Percentiles rank a stretch among this genome's conserved stretches.
Conservation (phyloP, 2,329 filamentous ascomycete species). For the Didymella arachidicola region DNA sequence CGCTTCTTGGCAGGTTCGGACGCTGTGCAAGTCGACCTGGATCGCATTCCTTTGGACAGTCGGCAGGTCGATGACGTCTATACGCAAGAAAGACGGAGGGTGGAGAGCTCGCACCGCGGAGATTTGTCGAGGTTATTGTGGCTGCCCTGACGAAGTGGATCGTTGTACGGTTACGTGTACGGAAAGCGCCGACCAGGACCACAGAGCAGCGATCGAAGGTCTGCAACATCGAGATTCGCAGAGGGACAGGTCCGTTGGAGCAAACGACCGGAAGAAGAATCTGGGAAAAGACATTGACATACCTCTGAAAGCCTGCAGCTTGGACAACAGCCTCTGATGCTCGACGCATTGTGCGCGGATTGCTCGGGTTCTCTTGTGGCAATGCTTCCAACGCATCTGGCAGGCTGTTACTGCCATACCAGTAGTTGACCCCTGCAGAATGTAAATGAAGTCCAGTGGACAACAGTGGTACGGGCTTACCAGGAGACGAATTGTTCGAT, state of each 20-base stretch:
- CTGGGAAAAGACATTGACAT: slow-evolving; percentile 20
- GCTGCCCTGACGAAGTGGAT: slow-evolving; percentile 2
- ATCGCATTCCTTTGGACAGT: slow-evolving; percentile 14
- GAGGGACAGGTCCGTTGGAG: not conserved
- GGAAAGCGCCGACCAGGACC: slow-evolving; percentile 9
- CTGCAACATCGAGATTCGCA: not conserved
- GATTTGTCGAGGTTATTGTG: not conserved
- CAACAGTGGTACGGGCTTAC: slow-evolving; percentile 29
- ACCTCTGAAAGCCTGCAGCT: slow-evolving; percentile 41
- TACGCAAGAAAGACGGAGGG: not conserved
- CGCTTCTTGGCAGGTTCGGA: slow-evolving; percentile 29
- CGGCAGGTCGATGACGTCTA: slow-evolving; percentile 3
- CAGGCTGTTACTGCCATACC: slow-evolving; percentile 44
- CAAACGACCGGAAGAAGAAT: not conserved
- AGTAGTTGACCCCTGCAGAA: slow-evolving; percentile 41
- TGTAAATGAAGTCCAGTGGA: slow-evolving; percentile 24
- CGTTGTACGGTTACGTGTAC: slow-evolving; percentile 3
- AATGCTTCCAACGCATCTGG: slow-evolving; percentile 40
- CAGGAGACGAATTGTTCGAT: slow-evolving; percentile 44
- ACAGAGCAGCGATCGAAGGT: slow-evolving; percentile 2
- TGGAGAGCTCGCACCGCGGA: slow-evolving; percentile 2
- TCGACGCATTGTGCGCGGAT: slow-evolving; percentile 43
- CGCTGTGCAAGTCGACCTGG: slow-evolving; percentile 18
- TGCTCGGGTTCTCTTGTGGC: slow-evolving; percentile 31
- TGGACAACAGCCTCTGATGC: slow-evolving; percentile 45